Evolutionary conservation across 805 yeast species (phyloP).

Genomic region (Nakazawaea molendinolei): DNA sequence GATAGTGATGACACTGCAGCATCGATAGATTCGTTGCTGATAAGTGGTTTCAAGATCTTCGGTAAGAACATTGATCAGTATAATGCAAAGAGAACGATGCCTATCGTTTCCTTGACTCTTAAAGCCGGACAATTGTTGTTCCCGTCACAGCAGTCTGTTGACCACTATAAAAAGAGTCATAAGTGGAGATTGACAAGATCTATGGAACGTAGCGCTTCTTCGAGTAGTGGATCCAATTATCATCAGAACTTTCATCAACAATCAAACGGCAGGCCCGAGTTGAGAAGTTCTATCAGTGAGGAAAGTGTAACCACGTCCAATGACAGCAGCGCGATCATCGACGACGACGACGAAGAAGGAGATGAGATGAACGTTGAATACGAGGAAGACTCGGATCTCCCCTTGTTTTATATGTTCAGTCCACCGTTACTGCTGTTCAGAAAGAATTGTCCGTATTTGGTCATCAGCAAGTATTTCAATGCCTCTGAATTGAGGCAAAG

Average conservation of each 20-base stretch:
- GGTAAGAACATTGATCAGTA: constrained; percentile 10
- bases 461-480: constrained; percentile 9
- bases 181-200: constrained; percentile 8
- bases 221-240: no score
- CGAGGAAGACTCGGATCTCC: constrained; percentile 12
- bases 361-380: neutral
- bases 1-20: constrained; percentile 12
- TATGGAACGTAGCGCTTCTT: constrained; percentile 1
- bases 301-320: neutral
- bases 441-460: constrained; percentile 14
- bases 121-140: constrained; percentile 13
- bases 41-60: constrained; percentile 6
- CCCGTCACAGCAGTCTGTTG: constrained; percentile 12
- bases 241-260: no score
- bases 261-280: neutral
- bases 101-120: constrained; percentile 11
- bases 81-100: constrained; percentile 12
- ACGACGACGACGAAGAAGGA: constrained; percentile 6
- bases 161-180: constrained; percentile 10
- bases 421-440: constrained; percentile 13
- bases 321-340: constrained; percentile 2
- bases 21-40: constrained; percentile 7
- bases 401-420: constrained; percentile 11
- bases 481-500: constrained; percentile 2
- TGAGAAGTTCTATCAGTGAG: neutral